Base-by-base conservation (phyloP, 257 asterid species). In the Jaltomata sinuosa region DNA sequence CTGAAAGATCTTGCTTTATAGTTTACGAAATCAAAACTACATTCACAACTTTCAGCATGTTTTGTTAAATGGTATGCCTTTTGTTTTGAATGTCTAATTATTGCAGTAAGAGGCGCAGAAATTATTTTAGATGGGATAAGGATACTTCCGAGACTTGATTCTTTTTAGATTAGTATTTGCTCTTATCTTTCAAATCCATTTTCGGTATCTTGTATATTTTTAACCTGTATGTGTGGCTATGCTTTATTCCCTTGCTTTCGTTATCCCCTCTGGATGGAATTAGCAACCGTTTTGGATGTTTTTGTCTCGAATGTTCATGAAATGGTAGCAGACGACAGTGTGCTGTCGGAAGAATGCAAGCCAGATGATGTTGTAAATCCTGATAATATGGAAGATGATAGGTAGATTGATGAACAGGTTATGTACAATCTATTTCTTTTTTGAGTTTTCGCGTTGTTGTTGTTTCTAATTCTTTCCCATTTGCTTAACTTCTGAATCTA, bases 261-360 rank as follows among this genome's bases (percentile, higher is more conserved):
- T 62, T 62, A 34, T 45, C 47, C 47, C 14, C 12, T 34, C 55
- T 62, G 71, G 71, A 27, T 62, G 6, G 31, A 27, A 62, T 1
- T 27, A 47, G 19, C 38, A 47, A 83, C 45, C 65, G 12, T 32
- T 65, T 59, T 83, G 38, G 65, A 68, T 62, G 21, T 62, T 62
- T 62, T 62, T 62, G 38, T 83, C 22, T 53, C 65, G 49, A 81
- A 53, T 89, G 83, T 22, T 53, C 65, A 74, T 71, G 80, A 49
- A 80, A 69, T 86, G 62, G 67, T 85, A 83, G 93, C 90, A 68
- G 90, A 89, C 57, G 94, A 86, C 77, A 50, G n/a, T n/a, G n/a
- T 67, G 81, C 64, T 79, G 71, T 83, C 84, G 6, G 92, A 87
- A 79, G 93, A 86, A 72, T 80, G 45, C 79, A 87, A 84, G 79